Percentiles rank a stretch among this genome's conserved stretches.
These are phyloP conservation scores for Butyriboletus loyo DNA, from an alignment of 768 basidiomycete species.

Conservation along the genomic window DNA sequence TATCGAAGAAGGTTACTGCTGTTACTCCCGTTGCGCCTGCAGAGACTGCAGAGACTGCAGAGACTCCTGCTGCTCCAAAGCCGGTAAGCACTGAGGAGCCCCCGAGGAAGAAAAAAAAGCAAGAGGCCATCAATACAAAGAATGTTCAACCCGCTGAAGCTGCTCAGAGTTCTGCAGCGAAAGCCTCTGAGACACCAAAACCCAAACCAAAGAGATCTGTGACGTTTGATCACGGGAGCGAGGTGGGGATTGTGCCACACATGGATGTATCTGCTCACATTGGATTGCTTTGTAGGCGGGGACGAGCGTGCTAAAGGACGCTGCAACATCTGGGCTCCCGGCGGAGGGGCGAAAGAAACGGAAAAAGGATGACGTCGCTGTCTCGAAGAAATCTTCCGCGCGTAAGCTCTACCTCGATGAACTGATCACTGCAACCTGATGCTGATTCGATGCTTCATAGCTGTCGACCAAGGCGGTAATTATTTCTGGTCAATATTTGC, in stretches of 20 bases:
- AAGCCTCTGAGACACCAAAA: slow-evolving; percentile 5
- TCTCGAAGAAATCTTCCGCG: slow-evolving; percentile 1
- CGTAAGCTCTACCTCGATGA: slow-evolving; percentile 7
- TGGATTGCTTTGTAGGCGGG: slow-evolving; percentile 8
- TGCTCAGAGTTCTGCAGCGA: slow-evolving; percentile 4
- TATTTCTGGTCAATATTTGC: neutral
- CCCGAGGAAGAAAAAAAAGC: slow-evolving; percentile 20
- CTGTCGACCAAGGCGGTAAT: slow-evolving; percentile 3
- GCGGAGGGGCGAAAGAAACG: slow-evolving; percentile 6
- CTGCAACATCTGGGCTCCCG: neutral
- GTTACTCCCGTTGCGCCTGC: neutral
- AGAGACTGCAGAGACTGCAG: neutral
- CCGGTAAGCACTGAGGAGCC: slow-evolving; percentile 1
- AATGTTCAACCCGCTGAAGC: neutral
- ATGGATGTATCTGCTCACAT: neutral
- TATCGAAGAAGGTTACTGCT: slow-evolving; percentile 6
- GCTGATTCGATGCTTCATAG: slow-evolving; percentile 1
- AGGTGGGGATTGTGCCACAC: slow-evolving; percentile 9
- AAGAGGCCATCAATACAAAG: slow-evolving; percentile 1
- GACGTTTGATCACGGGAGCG: neutral
- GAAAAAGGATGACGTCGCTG: slow-evolving; percentile 4
- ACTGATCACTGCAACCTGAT: neutral
- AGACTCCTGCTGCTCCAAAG: neutral
- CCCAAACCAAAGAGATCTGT: slow-evolving; percentile 4
- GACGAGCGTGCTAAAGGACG: neutral